Evolutionary conservation across 2,329 filamentous ascomycete genomes (phyloP).

Genomic region (Penicillium sp.): DNA sequence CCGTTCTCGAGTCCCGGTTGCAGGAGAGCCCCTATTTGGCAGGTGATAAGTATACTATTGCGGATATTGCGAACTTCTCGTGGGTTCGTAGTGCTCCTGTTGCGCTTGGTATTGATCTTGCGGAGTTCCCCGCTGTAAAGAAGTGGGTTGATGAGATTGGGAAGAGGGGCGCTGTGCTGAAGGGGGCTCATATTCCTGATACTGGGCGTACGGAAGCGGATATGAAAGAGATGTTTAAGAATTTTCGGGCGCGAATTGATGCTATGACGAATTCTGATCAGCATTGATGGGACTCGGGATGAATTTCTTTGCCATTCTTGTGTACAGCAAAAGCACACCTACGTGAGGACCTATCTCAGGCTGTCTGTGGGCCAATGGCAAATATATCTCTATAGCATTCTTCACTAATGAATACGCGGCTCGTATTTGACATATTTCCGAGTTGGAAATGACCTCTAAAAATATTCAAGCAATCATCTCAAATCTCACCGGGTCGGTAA

Average conservation of each 20-base stretch:
- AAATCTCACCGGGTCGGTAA: conserved; percentile 36
- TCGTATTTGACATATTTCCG: background rate
- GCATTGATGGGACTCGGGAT: background rate
- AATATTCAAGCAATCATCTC: background rate
- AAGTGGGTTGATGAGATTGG: conserved; percentile 33
- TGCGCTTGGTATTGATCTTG: conserved; percentile 30
- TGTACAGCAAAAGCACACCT: background rate
- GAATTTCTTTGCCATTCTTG: background rate
- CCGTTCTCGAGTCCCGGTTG: conserved; percentile 47
- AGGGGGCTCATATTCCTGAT: conserved; percentile 21
- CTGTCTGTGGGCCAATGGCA: no score
- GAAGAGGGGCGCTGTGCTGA: conserved; percentile 31
- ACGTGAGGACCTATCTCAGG: no score
- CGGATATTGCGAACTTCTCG: conserved; percentile 47
- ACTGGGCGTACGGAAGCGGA: conserved; percentile 13
- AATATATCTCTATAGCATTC: background rate
- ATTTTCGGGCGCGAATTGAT: conserved; percentile 21
- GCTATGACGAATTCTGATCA: conserved; percentile 14
- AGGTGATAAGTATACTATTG: conserved; percentile 49
- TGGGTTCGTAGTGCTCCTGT: conserved; percentile 39
- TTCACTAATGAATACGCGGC: background rate
- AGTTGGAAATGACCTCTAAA: background rate
- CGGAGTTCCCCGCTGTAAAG: conserved; percentile 32
- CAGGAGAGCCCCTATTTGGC: conserved; percentile 45
- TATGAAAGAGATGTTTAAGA: conserved; percentile 10